Evolutionary conservation across 1,139 yeast genomes (phyloP).

Genomic region (Magnusiomyces fungicola): DNA sequence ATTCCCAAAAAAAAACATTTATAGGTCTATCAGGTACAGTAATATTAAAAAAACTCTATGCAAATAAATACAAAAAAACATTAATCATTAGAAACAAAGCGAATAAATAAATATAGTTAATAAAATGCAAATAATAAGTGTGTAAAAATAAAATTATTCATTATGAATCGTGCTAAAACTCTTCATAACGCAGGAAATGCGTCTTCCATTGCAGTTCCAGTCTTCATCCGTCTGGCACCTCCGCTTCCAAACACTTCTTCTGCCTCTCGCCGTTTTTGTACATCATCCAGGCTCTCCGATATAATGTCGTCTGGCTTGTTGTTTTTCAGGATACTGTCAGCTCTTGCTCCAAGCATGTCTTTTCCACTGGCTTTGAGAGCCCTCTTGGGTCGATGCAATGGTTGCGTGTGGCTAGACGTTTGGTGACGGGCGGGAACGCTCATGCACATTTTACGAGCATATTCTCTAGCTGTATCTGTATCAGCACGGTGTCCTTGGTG

Average conservation of each 20-base stretch:
- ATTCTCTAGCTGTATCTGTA: not conserved
- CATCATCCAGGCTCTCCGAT: too few species aligned
- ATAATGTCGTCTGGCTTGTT: not conserved
- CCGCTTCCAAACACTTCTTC: not conserved
- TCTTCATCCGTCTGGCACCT: not conserved
- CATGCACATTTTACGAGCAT: slow-evolving; percentile 1
- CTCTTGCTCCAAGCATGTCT: not conserved
- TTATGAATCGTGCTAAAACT: too few species aligned
- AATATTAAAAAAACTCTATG: too few species aligned
- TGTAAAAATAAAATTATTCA: too few species aligned
- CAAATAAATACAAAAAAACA: too few species aligned
- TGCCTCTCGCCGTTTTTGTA: too few species aligned
- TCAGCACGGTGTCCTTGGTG: not conserved
- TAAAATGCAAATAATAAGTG: too few species aligned
- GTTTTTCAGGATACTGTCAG: not conserved
- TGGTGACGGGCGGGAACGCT: not conserved
- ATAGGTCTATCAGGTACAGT: too few species aligned
- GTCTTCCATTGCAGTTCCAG: not conserved
- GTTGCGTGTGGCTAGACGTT: not conserved
- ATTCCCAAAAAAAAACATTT: too few species aligned
- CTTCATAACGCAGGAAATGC: not conserved
- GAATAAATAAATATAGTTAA: too few species aligned
- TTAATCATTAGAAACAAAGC: too few species aligned
- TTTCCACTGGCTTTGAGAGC: not conserved
- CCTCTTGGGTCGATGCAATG: not conserved